Conservation (phyloP, 352 stramenopile species). For the Globisporangium carolinianum region DNA sequence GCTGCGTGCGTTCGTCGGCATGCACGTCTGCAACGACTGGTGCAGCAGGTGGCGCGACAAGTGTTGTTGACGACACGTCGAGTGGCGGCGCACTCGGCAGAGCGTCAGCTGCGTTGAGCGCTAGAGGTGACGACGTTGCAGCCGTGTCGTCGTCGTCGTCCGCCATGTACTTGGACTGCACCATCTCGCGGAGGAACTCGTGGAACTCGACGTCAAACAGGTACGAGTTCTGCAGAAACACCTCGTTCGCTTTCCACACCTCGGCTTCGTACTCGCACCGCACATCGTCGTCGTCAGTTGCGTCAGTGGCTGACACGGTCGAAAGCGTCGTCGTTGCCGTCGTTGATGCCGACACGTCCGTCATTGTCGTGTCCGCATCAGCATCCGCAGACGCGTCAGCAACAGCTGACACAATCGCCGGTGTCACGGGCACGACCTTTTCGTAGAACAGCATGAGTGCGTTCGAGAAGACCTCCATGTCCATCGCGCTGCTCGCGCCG, state of each 20-base stretch:
- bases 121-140: not conserved
- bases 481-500: conserved; percentile 92
- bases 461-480: conserved; percentile 98
- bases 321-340: not conserved
- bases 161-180: conserved; percentile 78
- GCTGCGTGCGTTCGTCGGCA: conserved; percentile 55
- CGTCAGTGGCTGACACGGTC: no score
- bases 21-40: conserved; percentile 9
- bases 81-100: conserved; percentile 3
- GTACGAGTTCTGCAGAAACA: conserved; percentile 93
- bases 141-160: conserved; percentile 12
- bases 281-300: conserved; percentile 15
- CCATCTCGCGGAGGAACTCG: conserved; percentile 89
- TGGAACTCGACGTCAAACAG: conserved; percentile 95
- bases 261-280: conserved; percentile 84
- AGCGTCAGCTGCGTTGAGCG: conserved; percentile 3
- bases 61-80: conserved; percentile 1
- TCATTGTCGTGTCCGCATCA: conserved; percentile 19
- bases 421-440: conserved; percentile 83
- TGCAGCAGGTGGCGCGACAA: conserved; percentile 11
- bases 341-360: conserved; percentile 3
- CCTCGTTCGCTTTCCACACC: conserved; percentile 92
- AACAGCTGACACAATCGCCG: conserved; percentile 1
- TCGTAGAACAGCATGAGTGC: conserved; percentile 99
- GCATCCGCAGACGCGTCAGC: not conserved